These are phyloP conservation scores for Kodamaea neixiangensis DNA, from an alignment of 805 yeast genomes.

Conservation along the genomic window DNA sequence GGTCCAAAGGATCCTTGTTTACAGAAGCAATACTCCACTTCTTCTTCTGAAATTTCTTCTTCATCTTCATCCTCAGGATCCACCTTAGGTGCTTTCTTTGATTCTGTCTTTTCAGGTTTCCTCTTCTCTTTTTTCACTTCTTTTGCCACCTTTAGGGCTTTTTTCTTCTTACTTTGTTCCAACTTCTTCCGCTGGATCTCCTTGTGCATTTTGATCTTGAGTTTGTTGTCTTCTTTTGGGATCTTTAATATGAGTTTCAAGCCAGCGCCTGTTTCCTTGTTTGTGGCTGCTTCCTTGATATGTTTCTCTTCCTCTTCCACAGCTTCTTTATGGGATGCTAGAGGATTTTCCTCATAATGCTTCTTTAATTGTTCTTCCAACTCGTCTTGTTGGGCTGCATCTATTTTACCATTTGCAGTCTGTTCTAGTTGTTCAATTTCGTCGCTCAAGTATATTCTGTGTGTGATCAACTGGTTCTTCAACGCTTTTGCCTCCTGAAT, in stretches of 20 bases:
- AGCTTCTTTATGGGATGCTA: conserved; percentile 41
- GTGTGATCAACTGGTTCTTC: conserved; percentile 32
- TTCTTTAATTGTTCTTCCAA: conserved; percentile 32
- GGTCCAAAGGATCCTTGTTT: conserved; percentile 30
- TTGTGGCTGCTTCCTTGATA: conserved; percentile 1
- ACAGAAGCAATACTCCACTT: conserved; percentile 24
- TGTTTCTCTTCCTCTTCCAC: conserved; percentile 29
- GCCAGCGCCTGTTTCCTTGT: conserved; percentile 11
- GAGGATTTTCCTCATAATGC: conserved; percentile 38
- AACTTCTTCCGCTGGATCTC: conserved; percentile 3
- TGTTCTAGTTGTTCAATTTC: conserved; percentile 26
- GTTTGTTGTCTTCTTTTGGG: conserved; percentile 6
- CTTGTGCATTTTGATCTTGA: neutral
- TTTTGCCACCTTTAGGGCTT: neutral
- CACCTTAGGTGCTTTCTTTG: neutral
- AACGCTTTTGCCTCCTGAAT: conserved; percentile 29
- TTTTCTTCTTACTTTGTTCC: conserved; percentile 8
- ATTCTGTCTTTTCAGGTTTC: neutral
- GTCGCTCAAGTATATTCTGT: conserved; percentile 24
- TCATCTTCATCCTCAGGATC: conserved; percentile 1
- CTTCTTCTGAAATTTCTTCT: conserved; percentile 1
- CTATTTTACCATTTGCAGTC: conserved; percentile 9
- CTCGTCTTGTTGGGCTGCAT: conserved; percentile 16
- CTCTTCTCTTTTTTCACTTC: neutral
- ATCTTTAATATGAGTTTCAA: conserved; percentile 19